These are phyloP conservation scores for Brassica napus DNA, from an alignment of 345 rosid species.

Conservation along the genomic window DNA sequence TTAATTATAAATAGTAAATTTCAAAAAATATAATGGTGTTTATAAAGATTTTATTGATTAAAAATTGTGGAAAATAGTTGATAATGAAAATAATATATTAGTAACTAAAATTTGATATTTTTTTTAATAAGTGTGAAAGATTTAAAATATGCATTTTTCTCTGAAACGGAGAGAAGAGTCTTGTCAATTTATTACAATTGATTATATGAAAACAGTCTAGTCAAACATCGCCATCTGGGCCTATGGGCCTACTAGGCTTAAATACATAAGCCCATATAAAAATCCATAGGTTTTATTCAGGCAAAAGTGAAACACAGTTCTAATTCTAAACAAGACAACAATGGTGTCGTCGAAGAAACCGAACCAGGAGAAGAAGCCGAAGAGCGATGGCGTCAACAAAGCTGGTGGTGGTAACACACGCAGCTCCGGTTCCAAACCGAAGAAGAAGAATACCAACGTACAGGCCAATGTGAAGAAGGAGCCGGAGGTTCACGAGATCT, in stretches of 20 bases:
- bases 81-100: no score
- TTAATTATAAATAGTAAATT: no score
- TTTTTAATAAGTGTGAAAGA: no score
- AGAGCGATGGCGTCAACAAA: slow-evolving; percentile 23
- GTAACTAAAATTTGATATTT: no score
- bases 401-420: background rate
- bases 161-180: no score
- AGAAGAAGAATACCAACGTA: slow-evolving; percentile 10
- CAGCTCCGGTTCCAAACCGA: slow-evolving; percentile 15
- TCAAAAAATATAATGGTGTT: no score
- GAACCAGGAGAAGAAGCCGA: slow-evolving; percentile 28
- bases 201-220: no score
- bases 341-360: slow-evolving; percentile 46
- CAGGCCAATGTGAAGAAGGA: slow-evolving; percentile 8
- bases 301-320: background rate
- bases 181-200: no score
- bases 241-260: background rate
- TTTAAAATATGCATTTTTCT: no score
- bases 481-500: slow-evolving; percentile 32
- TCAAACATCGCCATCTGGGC: slow-evolving; percentile 7
- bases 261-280: background rate
- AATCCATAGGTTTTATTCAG: background rate
- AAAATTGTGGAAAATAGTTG: no score
- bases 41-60: no score
- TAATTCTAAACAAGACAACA: background rate